phyloP scores from a whole-genome alignment of 257 asterid species.

The Gentiana dahurica region DNA sequence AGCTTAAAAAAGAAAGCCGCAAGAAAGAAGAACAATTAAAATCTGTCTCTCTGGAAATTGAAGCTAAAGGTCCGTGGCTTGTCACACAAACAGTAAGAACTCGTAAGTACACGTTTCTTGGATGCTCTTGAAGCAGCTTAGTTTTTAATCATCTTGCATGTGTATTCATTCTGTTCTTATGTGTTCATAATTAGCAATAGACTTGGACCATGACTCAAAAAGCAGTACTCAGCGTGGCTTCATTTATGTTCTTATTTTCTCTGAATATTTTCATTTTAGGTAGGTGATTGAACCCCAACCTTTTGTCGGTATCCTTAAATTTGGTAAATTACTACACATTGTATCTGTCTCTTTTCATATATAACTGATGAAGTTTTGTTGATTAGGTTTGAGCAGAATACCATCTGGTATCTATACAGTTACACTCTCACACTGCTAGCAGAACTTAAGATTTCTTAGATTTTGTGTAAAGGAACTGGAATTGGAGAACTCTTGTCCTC shows the following conservation, averaged over 20 bases:
- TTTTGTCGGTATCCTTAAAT: too few species aligned
- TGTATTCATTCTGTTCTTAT: neutral
- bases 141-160: neutral
- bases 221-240: neutral
- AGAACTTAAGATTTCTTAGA: too few species aligned
- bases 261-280: too few species aligned
- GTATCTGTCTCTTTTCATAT: too few species aligned
- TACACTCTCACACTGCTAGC: too few species aligned
- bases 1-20: slow-evolving; percentile 42
- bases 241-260: too few species aligned
- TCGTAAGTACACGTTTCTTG: slow-evolving; percentile 34
- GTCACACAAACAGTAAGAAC: slow-evolving; percentile 20
- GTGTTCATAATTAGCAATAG: neutral
- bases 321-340: too few species aligned
- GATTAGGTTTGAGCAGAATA: neutral
- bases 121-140: neutral
- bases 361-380: neutral
- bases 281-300: too few species aligned
- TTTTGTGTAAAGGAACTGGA: too few species aligned
- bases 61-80: slow-evolving; percentile 28
- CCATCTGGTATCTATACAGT: neutral
- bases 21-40: slow-evolving; percentile 48
- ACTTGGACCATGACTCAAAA: neutral
- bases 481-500: too few species aligned
- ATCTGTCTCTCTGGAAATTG: slow-evolving; percentile 18